Base-by-base conservation (phyloP, 2,329 filamentous ascomycete species). In the Trichoderma hamatum region DNA sequence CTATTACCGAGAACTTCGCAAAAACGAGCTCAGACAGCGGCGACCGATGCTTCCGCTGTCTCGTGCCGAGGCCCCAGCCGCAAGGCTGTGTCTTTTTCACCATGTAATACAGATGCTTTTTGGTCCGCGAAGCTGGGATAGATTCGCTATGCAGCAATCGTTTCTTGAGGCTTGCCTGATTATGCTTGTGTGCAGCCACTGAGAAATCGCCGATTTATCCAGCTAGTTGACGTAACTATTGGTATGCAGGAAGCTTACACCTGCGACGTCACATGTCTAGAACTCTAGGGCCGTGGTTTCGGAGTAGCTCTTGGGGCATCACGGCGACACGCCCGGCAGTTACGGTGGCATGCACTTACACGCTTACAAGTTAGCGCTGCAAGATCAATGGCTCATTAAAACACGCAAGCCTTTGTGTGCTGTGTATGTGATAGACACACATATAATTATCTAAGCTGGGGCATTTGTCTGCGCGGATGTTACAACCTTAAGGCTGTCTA, bases 1-100 rank as follows among this genome's bases (percentile, higher is more conserved):
- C 36, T 55, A 66, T 52, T 43, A 49, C 68, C 68, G 68, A 69
- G 62, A 55, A 34, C 46, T 69, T 69, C 68, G 68, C 68, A 65
- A 69, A 66, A 69, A 34, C 68, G 68, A 67, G 68, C 62, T 34
- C 43, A 34, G 39, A 34, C 28, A 39, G 36, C 68, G 68, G 62
- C 62, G 68, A 62, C 68, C 68, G 68, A 60, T 59, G 49, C 26
- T 61, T 66, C 52, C 54, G 39, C 36, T 58, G 34, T 36, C 52
- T 59, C 54, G 21, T 56, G 55, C 68, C 68, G 68, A 69, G 60
- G 61, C 62, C 51, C 10, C 60, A 52, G 28, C 39, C n/a, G 46
- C 46, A 59, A 51, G 61, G 61, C 59, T 36, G 52, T 51, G 51
- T 49, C 26, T 30, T 24, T 24, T 24, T 28, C 60, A 19, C 60